Evolutionary conservation across 2,329 filamentous ascomycete species (phyloP).

Genomic region (Claviceps sp.): DNA sequence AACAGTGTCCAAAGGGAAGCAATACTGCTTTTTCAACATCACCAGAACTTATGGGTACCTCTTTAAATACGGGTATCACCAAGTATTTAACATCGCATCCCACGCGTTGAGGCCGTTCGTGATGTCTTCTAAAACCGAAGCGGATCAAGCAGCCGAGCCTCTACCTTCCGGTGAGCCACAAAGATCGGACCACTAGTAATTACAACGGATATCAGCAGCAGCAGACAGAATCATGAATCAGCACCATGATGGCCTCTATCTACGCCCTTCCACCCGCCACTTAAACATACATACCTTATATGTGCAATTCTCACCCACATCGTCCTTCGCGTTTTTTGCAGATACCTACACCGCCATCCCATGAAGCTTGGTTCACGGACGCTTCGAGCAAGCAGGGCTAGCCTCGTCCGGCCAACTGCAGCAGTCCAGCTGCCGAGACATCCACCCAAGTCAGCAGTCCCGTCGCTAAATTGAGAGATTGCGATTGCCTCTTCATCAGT

Average conservation of each 20-base stretch:
- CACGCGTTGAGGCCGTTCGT: no score
- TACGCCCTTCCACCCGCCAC: background rate
- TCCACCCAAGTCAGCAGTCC: background rate
- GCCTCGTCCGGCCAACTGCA: background rate
- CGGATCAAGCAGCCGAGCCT: no score
- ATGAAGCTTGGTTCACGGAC: background rate
- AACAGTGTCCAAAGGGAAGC: no score
- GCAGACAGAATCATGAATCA: background rate
- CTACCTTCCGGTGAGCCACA: background rate
- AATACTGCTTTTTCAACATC: no score
- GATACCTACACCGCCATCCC: background rate
- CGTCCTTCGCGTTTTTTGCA: background rate
- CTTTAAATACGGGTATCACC: no score
- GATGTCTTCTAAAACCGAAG: no score
- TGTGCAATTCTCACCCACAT: background rate
- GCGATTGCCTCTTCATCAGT: background rate
- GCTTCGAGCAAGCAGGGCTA: background rate
- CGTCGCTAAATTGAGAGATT: background rate
- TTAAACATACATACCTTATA: no score
- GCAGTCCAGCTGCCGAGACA: background rate
- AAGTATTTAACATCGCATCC: no score
- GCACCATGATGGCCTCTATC: background rate
- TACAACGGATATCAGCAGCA: background rate
- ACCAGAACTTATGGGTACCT: no score
- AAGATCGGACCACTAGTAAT: background rate